Percentiles rank a stretch among this genome's conserved stretches.
Conservation (phyloP, 371 early-diverging fungal species). For the Blastocladiella emersonii region DNA sequence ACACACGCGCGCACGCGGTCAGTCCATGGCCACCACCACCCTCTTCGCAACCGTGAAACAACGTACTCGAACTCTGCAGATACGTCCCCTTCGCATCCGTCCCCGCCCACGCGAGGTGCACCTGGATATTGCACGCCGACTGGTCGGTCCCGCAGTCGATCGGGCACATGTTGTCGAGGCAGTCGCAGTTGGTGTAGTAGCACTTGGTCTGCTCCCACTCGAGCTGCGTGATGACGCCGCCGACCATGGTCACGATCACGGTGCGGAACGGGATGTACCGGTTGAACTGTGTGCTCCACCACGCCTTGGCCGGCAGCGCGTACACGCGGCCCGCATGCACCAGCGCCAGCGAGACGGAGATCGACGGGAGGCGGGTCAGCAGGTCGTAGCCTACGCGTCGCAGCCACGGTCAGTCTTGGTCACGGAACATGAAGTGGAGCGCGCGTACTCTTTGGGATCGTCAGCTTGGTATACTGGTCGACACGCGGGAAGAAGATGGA, state of each 20-base stretch:
- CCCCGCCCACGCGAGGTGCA: not conserved
- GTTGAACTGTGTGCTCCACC: not conserved
- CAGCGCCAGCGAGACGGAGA: not conserved
- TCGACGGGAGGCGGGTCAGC: no score
- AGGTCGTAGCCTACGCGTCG: not conserved
- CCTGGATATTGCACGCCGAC: not conserved
- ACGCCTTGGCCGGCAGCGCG: not conserved
- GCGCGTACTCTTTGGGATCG: not conserved
- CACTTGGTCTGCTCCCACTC: slow-evolving; percentile 5
- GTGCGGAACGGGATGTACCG: not conserved
- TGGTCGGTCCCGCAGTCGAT: not conserved
- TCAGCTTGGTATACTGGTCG: not conserved
- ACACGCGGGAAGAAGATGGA: not conserved
- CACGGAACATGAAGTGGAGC: not conserved
- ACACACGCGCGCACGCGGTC: no score
- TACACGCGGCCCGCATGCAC: not conserved
- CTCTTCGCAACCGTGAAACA: not conserved
- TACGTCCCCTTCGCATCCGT: not conserved
- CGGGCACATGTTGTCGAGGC: slow-evolving; percentile 3
- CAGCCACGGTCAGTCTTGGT: not conserved
- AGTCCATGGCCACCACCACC: no score
- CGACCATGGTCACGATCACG: not conserved
- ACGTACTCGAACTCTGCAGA: not conserved
- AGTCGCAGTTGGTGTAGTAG: slow-evolving; percentile 2
- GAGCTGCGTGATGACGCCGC: not conserved